Evolutionary conservation across 2,329 filamentous ascomycete genomes (phyloP).

Genomic region (Helicocarpus griseus): DNA sequence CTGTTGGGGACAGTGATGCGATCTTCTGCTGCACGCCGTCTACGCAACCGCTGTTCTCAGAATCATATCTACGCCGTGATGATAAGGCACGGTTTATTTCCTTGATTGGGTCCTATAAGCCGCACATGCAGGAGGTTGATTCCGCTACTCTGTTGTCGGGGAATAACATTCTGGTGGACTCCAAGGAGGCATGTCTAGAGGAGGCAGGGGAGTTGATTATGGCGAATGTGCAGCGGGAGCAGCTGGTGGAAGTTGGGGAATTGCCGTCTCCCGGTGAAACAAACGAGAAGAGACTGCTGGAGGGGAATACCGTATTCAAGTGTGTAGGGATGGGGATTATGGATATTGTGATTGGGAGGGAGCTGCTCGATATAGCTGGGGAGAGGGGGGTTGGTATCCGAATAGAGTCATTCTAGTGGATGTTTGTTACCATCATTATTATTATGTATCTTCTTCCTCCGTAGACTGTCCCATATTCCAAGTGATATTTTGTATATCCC

Average conservation of each 20-base stretch:
- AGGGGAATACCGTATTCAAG: constrained; percentile 39
- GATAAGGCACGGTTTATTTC: constrained; percentile 38
- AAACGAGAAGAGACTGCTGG: constrained; percentile 6
- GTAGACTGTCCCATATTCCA: no score
- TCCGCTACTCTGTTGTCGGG: constrained; percentile 39
- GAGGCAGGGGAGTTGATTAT: constrained; percentile 40
- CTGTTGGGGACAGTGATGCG: constrained; percentile 29
- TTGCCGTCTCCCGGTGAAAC: constrained; percentile 8
- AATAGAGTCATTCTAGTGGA: constrained; percentile 28
- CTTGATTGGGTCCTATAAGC: constrained; percentile 46
- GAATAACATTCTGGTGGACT: constrained; percentile 59
- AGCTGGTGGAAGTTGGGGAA: constrained; percentile 37
- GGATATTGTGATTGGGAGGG: constrained; percentile 38
- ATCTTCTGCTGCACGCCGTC: constrained; percentile 44
- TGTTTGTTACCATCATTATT: no score
- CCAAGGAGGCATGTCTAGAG: constrained; percentile 33
- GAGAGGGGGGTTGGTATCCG: constrained; percentile 24
- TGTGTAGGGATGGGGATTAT: constrained; percentile 44
- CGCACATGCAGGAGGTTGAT: constrained; percentile 44
- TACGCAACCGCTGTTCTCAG: constrained; percentile 34
- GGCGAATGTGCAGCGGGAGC: constrained; percentile 26
- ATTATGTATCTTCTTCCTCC: no score
- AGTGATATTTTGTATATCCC: no score
- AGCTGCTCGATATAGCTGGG: constrained; percentile 28
- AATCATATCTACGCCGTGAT: constrained; percentile 26